Base-by-base conservation (phyloP, 1,139 yeast genomes). In the Pichia kudriavzevii region DNA sequence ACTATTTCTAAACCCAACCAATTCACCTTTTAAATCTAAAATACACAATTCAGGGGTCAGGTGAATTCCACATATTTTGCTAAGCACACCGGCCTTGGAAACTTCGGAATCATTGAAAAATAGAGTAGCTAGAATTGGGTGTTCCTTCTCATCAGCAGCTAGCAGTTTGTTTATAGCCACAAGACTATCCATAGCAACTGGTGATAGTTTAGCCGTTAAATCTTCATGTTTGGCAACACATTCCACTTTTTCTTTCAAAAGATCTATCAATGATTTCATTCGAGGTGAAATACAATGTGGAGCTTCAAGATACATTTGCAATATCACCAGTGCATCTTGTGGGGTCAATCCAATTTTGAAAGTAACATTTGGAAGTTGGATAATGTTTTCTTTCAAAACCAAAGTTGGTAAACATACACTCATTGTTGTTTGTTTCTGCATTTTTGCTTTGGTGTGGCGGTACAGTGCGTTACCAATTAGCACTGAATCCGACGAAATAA, bases 21-120 rank as follows among this genome's bases (percentile, higher is more conserved):
- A 33, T 10, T 30, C 25, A 12, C 40, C 40, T 23, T 26, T 36
- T 6, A 39, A 19, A 5, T 26, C 24, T 8, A 37, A 15, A n/a
- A 31, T 24, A 24, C 40, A 37, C 4, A 18, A 11, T 11, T 28
- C 28, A 4, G 40, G 31, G 15, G 13, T 18, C 8, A 34, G 23
- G 11, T 30, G 19, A 10, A 34, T 22, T 5, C 14, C 11, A n/a
- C 18, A 17, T n/a, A 11, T 17, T 3, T 14, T 26, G 29, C 19
- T 26, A 32, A 9, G 5, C 14, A 11, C 6, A 32, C 20, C 4
- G 27, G 8, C 5, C 15, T 32, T 6, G 31, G 27, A 26, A 32
- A 26, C 9, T 22, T 16, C 7, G 22, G 21, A 16, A 32, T 26
- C 7, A 19, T 16, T 14, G 30, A 10, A 8, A 10, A 7, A 24